phyloP scores from a whole-genome alignment of 2,329 filamentous ascomycete species.

The Emergomyces africanus region DNA sequence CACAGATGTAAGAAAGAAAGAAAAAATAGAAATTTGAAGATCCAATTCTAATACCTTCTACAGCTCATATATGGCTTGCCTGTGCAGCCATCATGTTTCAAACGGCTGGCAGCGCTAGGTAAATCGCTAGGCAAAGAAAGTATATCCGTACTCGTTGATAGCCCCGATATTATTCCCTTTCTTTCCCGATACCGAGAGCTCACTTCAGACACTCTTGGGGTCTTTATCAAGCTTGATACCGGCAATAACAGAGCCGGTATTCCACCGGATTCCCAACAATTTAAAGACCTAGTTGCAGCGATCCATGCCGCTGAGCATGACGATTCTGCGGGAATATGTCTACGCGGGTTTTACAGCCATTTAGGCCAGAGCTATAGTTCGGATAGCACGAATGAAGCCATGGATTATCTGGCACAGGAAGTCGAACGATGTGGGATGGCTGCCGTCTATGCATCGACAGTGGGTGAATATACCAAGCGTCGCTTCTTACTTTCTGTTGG shows the following conservation, averaged over 20 bases:
- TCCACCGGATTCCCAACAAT: conserved; percentile 30
- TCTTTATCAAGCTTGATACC: conserved; percentile 63
- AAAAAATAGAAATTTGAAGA: background rate
- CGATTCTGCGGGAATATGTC: conserved; percentile 15
- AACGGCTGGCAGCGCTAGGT: conserved; percentile 46
- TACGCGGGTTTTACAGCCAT: conserved; percentile 59
- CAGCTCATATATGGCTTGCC: conserved; percentile 57
- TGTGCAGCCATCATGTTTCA: conserved; percentile 47
- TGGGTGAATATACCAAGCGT: conserved; percentile 6
- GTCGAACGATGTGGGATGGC: conserved; percentile 34
- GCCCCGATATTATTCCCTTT: conserved; percentile 45
- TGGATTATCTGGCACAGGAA: conserved; percentile 47
- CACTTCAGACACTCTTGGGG: conserved; percentile 34
- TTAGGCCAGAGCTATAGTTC: conserved; percentile 57
- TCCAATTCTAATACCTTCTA: background rate
- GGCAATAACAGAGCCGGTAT: conserved; percentile 59
- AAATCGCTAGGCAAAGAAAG: conserved; percentile 41
- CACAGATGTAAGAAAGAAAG: conserved; percentile 40
- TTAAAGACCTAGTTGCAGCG: conserved; percentile 15
- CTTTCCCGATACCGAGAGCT: conserved; percentile 32
- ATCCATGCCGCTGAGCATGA: conserved; percentile 13
- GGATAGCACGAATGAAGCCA: conserved; percentile 42
- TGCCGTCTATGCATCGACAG: conserved; percentile 9
- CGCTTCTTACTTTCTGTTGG: conserved; percentile 52
- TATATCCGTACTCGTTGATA: conserved; percentile 55